Percentiles rank a stretch among this genome's conserved stretches.
These are phyloP conservation scores for Fusarium sp. DNA, from an alignment of 2,329 filamentous ascomycete genomes.

Conservation along the genomic window DNA sequence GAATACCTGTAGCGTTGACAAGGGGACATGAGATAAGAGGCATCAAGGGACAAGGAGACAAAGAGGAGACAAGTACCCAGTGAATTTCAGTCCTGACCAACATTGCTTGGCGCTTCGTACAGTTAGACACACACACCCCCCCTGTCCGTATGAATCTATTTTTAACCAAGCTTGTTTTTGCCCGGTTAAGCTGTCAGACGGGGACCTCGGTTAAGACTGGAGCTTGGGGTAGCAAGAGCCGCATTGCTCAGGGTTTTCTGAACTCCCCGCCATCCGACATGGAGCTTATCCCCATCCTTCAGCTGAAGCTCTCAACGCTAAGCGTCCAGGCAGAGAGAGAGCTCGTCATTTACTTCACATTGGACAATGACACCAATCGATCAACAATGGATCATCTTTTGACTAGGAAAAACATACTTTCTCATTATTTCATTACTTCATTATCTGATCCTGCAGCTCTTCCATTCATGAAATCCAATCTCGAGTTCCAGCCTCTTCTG, in stretches of 20 bases:
- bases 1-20: neutral
- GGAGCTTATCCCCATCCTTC: neutral
- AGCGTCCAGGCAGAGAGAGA: neutral
- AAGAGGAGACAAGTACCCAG: neutral
- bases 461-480: neutral
- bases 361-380: neutral
- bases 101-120: neutral
- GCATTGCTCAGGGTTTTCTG: slow-evolving; percentile 1
- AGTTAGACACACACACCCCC: neutral
- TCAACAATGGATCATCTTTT: neutral
- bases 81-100: neutral
- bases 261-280: slow-evolving; percentile 6
- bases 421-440: neutral
- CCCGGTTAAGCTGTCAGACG: neutral
- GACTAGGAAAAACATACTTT: neutral
- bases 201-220: neutral
- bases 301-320: neutral
- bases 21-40: neutral
- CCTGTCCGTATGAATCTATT: neutral
- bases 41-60: neutral
- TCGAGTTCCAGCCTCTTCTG: neutral
- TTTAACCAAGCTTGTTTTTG: neutral
- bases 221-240: slow-evolving; percentile 2
- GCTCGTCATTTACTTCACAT: neutral
- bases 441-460: neutral